Evolutionary conservation across 164 flowering plant genomes (phyloP).

Genomic region (Malania oleifera): DNA sequence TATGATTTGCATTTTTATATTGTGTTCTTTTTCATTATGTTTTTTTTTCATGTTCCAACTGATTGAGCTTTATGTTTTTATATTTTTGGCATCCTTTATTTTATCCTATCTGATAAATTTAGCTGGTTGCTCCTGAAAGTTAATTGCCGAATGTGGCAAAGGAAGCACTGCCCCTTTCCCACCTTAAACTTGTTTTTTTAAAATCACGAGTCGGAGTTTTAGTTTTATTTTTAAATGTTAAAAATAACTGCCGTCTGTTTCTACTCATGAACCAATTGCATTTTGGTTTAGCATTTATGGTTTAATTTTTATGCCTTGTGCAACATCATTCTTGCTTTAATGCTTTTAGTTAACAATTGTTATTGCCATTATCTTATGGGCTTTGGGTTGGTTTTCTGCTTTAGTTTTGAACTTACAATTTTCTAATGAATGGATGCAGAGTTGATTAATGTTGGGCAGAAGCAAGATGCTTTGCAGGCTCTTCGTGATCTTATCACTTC

Average conservation of each 20-base stretch:
- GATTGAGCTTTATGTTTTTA: background rate
- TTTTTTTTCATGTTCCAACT: background rate
- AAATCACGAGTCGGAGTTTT: background rate
- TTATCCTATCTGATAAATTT: background rate
- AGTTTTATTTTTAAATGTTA: background rate
- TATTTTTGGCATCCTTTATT: background rate
- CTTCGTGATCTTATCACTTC: conserved; percentile 88
- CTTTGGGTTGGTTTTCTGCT: background rate
- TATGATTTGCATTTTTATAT: background rate
- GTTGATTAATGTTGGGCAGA: conserved; percentile 90
- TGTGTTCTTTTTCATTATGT: background rate
- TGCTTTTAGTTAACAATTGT: background rate
- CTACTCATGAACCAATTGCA: background rate
- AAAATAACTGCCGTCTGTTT: background rate
- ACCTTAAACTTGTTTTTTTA: background rate
- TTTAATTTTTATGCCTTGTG: background rate
- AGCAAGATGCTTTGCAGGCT: conserved; percentile 85
- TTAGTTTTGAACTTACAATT: background rate
- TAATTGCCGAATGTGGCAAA: background rate
- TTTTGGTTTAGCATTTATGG: background rate
- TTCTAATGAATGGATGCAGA: conserved; percentile 44
- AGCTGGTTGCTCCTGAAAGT: background rate
- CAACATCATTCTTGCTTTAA: background rate
- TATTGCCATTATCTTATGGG: background rate
- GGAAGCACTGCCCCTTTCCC: background rate